Conservation (phyloP, 441 rosid genomes). For the Corymbia calophylla region DNA sequence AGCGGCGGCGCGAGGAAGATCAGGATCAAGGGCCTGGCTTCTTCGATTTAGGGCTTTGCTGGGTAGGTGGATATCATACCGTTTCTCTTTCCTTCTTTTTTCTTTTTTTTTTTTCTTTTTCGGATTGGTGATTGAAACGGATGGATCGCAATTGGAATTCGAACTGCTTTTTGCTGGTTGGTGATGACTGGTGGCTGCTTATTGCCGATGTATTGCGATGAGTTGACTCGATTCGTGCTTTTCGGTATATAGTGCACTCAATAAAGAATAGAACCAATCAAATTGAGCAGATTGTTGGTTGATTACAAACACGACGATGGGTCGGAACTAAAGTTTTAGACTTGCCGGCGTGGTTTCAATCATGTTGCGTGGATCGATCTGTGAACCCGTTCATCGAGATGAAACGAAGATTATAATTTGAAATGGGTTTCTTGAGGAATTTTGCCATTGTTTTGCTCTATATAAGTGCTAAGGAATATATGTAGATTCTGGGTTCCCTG, state of each 20-base stretch:
- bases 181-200: neutral
- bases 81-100: neutral
- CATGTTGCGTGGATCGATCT: neutral
- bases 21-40: slow-evolving; percentile 19
- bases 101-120: neutral
- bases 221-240: neutral
- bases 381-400: neutral
- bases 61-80: neutral
- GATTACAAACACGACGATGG: neutral
- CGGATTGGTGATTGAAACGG: neutral
- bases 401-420: neutral
- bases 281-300: neutral
- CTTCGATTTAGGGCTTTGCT: slow-evolving; percentile 18
- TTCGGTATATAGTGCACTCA: neutral
- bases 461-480: neutral
- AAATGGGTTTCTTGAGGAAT: neutral
- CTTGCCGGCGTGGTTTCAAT: neutral
- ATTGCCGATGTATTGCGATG: neutral
- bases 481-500: neutral
- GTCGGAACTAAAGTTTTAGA: neutral
- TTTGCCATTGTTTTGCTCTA: neutral
- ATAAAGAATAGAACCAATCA: neutral
- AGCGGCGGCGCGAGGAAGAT: neutral
- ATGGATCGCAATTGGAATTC: neutral
- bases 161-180: neutral